phyloP scores from a whole-genome alignment of 441 rosid genomes.

The Melastoma candidum region DNA sequence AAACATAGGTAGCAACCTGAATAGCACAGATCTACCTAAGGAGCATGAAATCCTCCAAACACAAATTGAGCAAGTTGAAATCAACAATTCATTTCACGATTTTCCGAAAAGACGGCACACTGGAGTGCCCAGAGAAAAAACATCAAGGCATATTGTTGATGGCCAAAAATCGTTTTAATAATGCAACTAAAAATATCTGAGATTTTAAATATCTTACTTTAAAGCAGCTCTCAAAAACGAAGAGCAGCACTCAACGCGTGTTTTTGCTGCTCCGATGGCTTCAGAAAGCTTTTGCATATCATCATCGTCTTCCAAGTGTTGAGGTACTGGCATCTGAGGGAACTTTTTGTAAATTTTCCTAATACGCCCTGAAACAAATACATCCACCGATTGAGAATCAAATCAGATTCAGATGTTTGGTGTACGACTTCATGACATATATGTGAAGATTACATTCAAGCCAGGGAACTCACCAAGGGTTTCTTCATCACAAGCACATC shows the following conservation, averaged over 20 bases:
- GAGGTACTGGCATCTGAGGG: conserved; percentile 76
- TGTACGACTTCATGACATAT: too few relatives aligned
- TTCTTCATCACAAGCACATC: conserved; percentile 53
- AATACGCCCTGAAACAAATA: conserved; percentile 51
- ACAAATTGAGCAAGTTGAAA: too few relatives aligned
- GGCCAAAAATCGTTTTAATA: too few relatives aligned
- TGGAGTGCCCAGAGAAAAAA: too few relatives aligned
- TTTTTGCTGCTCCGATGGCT: conserved; percentile 83
- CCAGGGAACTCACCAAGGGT: conserved; percentile 48
- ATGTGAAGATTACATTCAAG: too few relatives aligned
- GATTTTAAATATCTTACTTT: conserved; percentile 35
- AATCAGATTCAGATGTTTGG: background rate
- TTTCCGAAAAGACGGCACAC: too few relatives aligned
- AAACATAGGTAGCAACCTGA: too few relatives aligned
- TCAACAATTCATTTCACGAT: too few relatives aligned
- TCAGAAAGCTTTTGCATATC: conserved; percentile 65
- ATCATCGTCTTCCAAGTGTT: conserved; percentile 59
- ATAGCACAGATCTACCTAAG: too few relatives aligned
- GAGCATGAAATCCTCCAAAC: too few relatives aligned
- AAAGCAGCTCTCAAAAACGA: conserved; percentile 85
- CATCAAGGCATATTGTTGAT: too few relatives aligned
- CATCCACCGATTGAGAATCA: conserved; percentile 22
- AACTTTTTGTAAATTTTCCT: conserved; percentile 63
- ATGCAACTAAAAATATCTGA: too few relatives aligned
- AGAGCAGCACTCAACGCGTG: conserved; percentile 69